Evolutionary conservation across 768 basidiomycete genomes (phyloP).

Genomic region (Fomitopsis serialis): DNA sequence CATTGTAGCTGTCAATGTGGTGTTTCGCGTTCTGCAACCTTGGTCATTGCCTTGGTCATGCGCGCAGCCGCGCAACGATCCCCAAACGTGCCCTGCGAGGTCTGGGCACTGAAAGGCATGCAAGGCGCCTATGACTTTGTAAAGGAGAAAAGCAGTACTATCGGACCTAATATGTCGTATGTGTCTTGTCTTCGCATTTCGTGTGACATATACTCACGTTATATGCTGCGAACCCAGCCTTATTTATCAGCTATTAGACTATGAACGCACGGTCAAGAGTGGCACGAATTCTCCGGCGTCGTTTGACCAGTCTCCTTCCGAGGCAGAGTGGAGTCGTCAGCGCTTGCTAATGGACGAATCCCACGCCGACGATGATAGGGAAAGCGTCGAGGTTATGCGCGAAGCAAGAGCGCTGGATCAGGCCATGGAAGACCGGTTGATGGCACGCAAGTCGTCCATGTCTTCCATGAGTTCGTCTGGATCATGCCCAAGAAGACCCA

Average conservation of each 20-base stretch:
- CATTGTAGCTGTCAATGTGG: conserved; percentile 82
- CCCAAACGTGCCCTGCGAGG: conserved; percentile 62
- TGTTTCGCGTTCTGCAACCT: conserved; percentile 84
- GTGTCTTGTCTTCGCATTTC: conserved; percentile 26
- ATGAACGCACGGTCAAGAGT: conserved; percentile 68
- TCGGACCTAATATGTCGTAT: conserved; percentile 94
- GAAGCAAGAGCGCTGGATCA: conserved; percentile 83
- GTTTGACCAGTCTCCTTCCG: conserved; percentile 55
- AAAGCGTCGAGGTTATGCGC: conserved; percentile 55
- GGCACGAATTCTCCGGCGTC: conserved; percentile 41
- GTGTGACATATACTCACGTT: background rate
- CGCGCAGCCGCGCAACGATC: conserved; percentile 74
- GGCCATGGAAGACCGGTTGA: conserved; percentile 80
- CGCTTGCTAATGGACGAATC: conserved; percentile 56
- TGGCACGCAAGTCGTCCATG: conserved; percentile 66
- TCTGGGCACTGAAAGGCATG: conserved; percentile 82
- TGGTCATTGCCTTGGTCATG: conserved; percentile 91
- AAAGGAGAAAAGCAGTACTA: conserved; percentile 81
- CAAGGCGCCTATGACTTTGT: conserved; percentile 87
- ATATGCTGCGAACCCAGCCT: conserved; percentile 43
- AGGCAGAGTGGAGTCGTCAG: conserved; percentile 77
- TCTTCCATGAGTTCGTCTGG: conserved; percentile 53
- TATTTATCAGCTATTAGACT: conserved; percentile 91
- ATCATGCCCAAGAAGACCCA: conserved; percentile 53
- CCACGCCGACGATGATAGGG: conserved; percentile 46